phyloP scores from a whole-genome alignment of 78 protist species.

The Emiliania huxleyi region DNA sequence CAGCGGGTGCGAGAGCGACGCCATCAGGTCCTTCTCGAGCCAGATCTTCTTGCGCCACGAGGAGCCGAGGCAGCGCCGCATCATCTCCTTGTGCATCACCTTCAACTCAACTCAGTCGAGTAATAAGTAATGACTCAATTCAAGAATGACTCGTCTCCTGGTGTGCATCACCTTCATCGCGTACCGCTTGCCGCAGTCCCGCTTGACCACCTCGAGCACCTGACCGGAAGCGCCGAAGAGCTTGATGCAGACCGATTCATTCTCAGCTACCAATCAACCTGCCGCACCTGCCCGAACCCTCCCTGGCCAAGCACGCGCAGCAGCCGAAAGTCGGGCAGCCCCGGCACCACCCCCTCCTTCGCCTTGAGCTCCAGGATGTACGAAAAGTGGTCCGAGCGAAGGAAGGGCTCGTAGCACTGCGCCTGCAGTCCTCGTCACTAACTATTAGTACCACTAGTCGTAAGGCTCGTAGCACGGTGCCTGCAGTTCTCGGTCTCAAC shows the following conservation, averaged over 20 bases:
- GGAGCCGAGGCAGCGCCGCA: not conserved
- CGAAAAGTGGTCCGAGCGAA: not conserved
- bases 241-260: not conserved
- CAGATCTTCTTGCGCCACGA: not conserved
- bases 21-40: not conserved
- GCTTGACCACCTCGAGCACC: conserved; percentile 26
- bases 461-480: no score
- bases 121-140: no score
- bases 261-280: not conserved
- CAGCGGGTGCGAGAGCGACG: not conserved
- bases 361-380: not conserved
- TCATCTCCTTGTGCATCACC: conserved; percentile 13
- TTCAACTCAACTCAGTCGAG: no score
- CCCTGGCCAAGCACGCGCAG: not conserved
- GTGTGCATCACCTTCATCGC: conserved; percentile 38
- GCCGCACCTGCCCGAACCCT: not conserved
- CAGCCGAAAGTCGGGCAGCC: not conserved
- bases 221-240: not conserved
- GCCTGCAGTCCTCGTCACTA: no score
- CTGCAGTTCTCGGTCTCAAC: no score
- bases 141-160: no score
- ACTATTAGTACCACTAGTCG: no score
- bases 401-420: not conserved
- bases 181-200: conserved; percentile 6
- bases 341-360: not conserved